Base-by-base conservation (phyloP, 2,329 filamentous ascomycete species). In the Scedosporium dehoogii region DNA sequence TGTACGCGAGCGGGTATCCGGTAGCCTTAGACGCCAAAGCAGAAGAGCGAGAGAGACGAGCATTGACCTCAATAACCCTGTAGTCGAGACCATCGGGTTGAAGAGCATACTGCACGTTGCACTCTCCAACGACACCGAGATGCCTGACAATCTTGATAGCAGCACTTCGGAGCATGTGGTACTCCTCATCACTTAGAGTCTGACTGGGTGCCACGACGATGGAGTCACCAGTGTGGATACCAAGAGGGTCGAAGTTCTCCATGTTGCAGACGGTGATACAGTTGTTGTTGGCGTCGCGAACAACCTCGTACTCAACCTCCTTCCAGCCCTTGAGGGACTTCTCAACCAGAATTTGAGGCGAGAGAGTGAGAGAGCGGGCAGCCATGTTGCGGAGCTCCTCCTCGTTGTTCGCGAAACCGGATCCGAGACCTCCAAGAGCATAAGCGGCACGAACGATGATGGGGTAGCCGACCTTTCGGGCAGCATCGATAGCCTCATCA, bases 311-410 rank as follows among this genome's bases (percentile, higher is more conserved):
- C 76, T 99, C 94, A 59, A 97, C 89, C 77, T 99, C 94, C 79
- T 99, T 99, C 94, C 94, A 99, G 75, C 94, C 94, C 82, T 97
- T 97, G 69, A 99, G 86, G 60, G 92, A 96, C 79, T 97, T 97
- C 81, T 99, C 94, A 64, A 99, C 92, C 73, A 99, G 78, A 70
- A 99, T 97, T 76, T 99, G 94, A 59, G 94, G 93, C 2, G 93
- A 93, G 42, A 97, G 85, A 55, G 92, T 96, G 63, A 99, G 83
- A 57, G 93, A 97, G 67, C 91, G 87, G 65, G 94, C 92, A 67
- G 92, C 89, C 83, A 99, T 84, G 76, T 97, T 92, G 73, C 90
- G 88, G 63, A 99, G 86, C 78, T 99, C 94, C 72, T 97, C 92
- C 69, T 89, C 82, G 76, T 96, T 94, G 78, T 92, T 89, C 68